Base-by-base conservation (phyloP, 1,284 basidiomycete genomes). In the Tremellales sp. region DNA sequence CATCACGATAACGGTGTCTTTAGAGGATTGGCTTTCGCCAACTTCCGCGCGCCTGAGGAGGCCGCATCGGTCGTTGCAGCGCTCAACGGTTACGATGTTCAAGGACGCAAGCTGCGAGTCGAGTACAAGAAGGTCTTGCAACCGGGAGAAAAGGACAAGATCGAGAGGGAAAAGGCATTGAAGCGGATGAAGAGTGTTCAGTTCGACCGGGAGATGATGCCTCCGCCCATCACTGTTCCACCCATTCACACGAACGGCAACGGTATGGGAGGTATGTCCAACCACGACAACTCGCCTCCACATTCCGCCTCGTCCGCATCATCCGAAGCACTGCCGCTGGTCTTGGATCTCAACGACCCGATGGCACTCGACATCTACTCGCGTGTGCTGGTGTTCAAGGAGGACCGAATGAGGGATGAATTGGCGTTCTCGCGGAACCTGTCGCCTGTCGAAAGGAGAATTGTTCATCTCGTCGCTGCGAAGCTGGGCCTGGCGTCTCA, bases 91-190 rank as follows among this genome's bases (percentile, higher is more conserved):
- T 92, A 91, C 71, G 91, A 97, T 66, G 89, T 97, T 19, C 89
- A 93, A 66, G 96, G 96, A n/a, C 87, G 94, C 63, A 98, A 97
- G 76, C 80, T 99, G 40, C 86, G 96, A 29, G 94, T 97, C 52
- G 94, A 99, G 76, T 98, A 97, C 80, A 99, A 99, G 79, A 97
- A 97, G 76, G 96, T 97, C 8, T 79, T 99, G 17, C 94, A 97
- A 73, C 92, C 92, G 1, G 94, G 96, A 41, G 96, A 99, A 75
- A 99, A 99, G 78, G 96, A 99, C 70, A 83, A 91, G 51, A 99
- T 98, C 68, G 94, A 99, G 74, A 81, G 96, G 56, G 96, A 98
- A 78, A 99, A 99, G 78, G 96, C 96, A 2, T 85, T 99, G 62
- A 89, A 94, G 64, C 82, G 94, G 50, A 97, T 99, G 93, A 85